phyloP scores from a whole-genome alignment of 2,329 filamentous ascomycete species.

The Colletotrichum sp. region DNA sequence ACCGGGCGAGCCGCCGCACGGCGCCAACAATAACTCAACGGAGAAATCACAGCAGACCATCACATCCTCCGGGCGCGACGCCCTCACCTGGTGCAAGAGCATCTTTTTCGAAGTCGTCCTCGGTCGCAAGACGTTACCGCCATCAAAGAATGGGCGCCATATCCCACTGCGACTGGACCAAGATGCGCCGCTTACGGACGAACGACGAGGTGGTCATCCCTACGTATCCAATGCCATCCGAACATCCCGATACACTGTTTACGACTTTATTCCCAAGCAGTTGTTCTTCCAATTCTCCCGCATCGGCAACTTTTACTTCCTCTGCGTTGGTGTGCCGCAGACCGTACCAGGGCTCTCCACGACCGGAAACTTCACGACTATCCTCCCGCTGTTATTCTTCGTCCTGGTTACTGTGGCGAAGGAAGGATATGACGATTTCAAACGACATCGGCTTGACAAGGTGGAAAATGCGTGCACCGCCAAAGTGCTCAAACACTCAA shows the following conservation, averaged over 20 bases:
- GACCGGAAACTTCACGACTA: conserved; percentile 76
- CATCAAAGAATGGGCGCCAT: conserved; percentile 72
- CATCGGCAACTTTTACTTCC: conserved; percentile 86
- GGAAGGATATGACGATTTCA: conserved; percentile 86
- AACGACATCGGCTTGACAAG: conserved; percentile 80
- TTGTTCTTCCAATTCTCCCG: conserved; percentile 86
- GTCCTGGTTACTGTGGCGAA: conserved; percentile 83
- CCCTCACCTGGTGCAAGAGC: conserved; percentile 28
- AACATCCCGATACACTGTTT: conserved; percentile 82
- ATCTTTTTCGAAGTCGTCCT: conserved; percentile 56
- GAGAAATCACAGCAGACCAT: not conserved
- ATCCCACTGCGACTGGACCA: conserved; percentile 47
- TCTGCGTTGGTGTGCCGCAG: conserved; percentile 83
- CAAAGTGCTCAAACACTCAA: conserved; percentile 37
- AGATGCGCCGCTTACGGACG: conserved; percentile 49
- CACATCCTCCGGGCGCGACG: not conserved
- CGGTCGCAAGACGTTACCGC: conserved; percentile 70
- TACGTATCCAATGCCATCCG: conserved; percentile 72
- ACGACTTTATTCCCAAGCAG: conserved; percentile 86
- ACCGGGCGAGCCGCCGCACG: not conserved
- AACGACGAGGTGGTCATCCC: conserved; percentile 48
- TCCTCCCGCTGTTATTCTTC: conserved; percentile 77
- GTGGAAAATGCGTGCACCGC: conserved; percentile 72
- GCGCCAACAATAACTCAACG: not conserved
- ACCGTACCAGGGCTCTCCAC: conserved; percentile 79